A percentile compares a stretch with the other conserved stretches of the same genome.
phyloP scores from a whole-genome alignment of 768 basidiomycete genomes.

The Leucosporidium scottii region DNA sequence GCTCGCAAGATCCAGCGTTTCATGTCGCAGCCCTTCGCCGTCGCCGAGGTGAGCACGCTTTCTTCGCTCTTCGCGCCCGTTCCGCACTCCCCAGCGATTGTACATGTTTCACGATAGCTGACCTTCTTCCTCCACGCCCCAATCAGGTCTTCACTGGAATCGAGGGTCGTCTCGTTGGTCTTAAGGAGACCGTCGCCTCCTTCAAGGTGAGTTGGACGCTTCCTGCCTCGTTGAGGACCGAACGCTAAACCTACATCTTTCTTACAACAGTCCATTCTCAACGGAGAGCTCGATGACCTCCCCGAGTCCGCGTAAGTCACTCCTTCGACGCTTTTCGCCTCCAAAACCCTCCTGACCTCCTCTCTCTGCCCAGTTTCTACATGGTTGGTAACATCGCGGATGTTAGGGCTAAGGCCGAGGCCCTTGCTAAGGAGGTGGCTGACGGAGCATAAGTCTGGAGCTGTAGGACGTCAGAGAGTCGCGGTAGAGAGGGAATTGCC shows the following conservation, averaged over 20 bases:
- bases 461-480: too few relatives aligned
- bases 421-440: conserved; percentile 73
- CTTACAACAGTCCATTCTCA: conserved; percentile 66
- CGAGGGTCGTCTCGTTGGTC: conserved; percentile 89
- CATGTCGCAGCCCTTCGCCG: conserved; percentile 99
- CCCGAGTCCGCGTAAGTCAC: conserved; percentile 56
- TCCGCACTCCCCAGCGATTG: too few relatives aligned
- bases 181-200: conserved; percentile 74
- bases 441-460: not conserved
- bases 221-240: conserved; percentile 32
- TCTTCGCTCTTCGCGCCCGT: too few relatives aligned
- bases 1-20: conserved; percentile 97
- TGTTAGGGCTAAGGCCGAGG: conserved; percentile 93
- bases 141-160: conserved; percentile 75
- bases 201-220: not conserved
- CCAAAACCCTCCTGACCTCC: too few relatives aligned
- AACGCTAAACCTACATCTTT: not conserved
- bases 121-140: not conserved
- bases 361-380: too few relatives aligned
- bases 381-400: conserved; percentile 83
- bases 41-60: conserved; percentile 79
- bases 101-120: too few relatives aligned
- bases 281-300: conserved; percentile 75
- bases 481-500: too few relatives aligned
- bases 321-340: too few relatives aligned